Evolutionary conservation across 176 grass and related monocot genomes (phyloP), one percentile per base, ranked within the genome.

Genomic region (Eragrostis curvula): DNA sequence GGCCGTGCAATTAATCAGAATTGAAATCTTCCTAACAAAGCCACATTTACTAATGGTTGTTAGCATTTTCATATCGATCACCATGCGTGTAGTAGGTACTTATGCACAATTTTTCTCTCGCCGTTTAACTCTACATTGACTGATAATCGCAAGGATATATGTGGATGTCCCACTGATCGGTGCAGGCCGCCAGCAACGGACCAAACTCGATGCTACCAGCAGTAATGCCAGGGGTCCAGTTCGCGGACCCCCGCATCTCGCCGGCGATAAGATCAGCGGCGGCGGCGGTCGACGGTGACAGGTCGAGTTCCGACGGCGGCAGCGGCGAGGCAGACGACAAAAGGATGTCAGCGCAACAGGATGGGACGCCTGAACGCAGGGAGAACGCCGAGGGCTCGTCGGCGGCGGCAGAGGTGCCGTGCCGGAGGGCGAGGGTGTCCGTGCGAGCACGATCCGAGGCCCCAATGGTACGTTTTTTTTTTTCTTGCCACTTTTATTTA

Each of bases 391-490:
- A 80, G 79, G 73, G 59, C 63, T 40, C 49, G 3, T 5, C 85
- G 15, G 40, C 73, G 43, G 71, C 65, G 67, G 90, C 85, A 29
- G 48, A 71, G 87, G 73, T 41, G 88, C 88, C 88, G 81, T 71
- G 88, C 64, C 62, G 88, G 80, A 91, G 92, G 77, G 84, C 90
- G 56, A 87, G 94, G 14, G 94, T 97, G 8, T 93, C 94, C 7
- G 90, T 97, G 83, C 94, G 94, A 0, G 94, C 94, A 12, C 90
- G 94, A 24, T 97, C 94, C 7, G 94, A 97, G 83, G 90, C 88
- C 14, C 88, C 90, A 65, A 97, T 93, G 88, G 94, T 85, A 79
- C 44, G 81, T 59, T 52, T 18, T 3, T 21, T 32, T 13, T 44
- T n/a, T 36, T 4, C 32, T 36, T 36, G 32, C 32, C 3, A 36